Base-by-base conservation (phyloP, 2,329 filamentous ascomycete genomes). In the Diplodia mutila region DNA sequence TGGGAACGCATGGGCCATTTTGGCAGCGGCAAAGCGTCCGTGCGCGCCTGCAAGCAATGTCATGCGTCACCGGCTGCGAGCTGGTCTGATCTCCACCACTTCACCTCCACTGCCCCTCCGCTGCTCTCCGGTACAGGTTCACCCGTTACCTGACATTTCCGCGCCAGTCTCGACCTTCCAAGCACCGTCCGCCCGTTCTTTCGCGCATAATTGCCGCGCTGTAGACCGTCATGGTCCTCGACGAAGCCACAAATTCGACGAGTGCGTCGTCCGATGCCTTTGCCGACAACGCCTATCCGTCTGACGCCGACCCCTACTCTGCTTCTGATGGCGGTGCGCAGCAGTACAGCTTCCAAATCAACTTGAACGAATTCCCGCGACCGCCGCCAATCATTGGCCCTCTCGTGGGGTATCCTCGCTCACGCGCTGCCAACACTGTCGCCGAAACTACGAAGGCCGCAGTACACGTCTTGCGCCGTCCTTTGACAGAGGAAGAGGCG, bases 401-500 rank as follows among this genome's bases (percentile, higher is more conserved):
- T 4, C 71, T 75, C 25, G 67, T 75, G 27, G 74, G 75, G 11
- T 77, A 76, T 61, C 75, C 77, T 4, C 67, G 70, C 3, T 59
- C 70, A 3, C 69, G 75, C 57, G 70, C 78, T 5, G 73, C 75
- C 39, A 71, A 73, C 2, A 76, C 73, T 1, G 73, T 83, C 37
- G 71, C 74, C 25, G 61, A 73, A 14, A 67, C 61, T 72, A 74
- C 69, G 73, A 72, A 55, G 69, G 77, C 72, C 69, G 73, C 71
- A 1, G 68, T 70, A 46, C 48, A 73, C 34, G 72, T 78, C 14
- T 66, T 83, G 11, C 73, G 76, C 5, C 77, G 82, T 12, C 73
- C 77, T 1, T 61, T 83, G 14, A 75, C 74, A 6, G 73, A 77
- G 23, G 77, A 80, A 14, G 82, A 84, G 72, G 75, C 78, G 7